A percentile compares a stretch with the other conserved stretches of the same genome.
Conservation (phyloP, 257 asterid species). For the Agastache rugosa region DNA sequence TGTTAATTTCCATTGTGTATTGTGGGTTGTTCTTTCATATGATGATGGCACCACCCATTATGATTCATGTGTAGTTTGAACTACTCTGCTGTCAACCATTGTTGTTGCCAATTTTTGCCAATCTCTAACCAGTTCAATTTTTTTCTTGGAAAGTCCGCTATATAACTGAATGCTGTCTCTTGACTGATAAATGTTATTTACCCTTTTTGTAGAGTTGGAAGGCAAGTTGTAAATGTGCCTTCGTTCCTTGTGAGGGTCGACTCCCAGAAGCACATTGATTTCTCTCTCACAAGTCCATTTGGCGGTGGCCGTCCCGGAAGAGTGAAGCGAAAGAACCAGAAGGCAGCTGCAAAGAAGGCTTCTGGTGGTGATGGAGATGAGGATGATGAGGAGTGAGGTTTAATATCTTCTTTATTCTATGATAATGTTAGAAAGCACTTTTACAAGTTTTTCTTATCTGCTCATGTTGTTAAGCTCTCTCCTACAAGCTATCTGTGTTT, state of each 20-base stretch:
- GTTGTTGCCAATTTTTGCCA: neutral
- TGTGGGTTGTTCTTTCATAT: too few species aligned
- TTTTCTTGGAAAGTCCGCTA: neutral
- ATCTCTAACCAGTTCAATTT: neutral
- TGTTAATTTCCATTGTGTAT: too few species aligned
- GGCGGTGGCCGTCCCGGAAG: constrained; percentile 75
- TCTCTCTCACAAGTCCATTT: constrained; percentile 73
- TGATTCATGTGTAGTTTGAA: neutral
- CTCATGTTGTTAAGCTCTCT: neutral
- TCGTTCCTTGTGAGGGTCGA: constrained; percentile 69
- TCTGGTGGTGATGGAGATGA: constrained; percentile 65
- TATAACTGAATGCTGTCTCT: neutral
- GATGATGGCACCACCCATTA: too few species aligned
- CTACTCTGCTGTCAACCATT: neutral
- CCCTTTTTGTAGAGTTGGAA: constrained; percentile 57
- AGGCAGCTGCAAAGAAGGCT: constrained; percentile 70
- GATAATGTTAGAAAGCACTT: constrained; percentile 16
- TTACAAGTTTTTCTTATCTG: constrained; percentile 12
- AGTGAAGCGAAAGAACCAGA: constrained; percentile 69
- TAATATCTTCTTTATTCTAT: constrained; percentile 2
- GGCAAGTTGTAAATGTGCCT: constrained; percentile 75
- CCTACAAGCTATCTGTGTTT: constrained; percentile 8
- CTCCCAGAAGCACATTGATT: constrained; percentile 73
- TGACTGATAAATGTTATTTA: neutral
- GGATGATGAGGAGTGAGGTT: constrained; percentile 60